phyloP scores from a whole-genome alignment of 164 flowering plant species.

The Chimonanthus praecox region DNA sequence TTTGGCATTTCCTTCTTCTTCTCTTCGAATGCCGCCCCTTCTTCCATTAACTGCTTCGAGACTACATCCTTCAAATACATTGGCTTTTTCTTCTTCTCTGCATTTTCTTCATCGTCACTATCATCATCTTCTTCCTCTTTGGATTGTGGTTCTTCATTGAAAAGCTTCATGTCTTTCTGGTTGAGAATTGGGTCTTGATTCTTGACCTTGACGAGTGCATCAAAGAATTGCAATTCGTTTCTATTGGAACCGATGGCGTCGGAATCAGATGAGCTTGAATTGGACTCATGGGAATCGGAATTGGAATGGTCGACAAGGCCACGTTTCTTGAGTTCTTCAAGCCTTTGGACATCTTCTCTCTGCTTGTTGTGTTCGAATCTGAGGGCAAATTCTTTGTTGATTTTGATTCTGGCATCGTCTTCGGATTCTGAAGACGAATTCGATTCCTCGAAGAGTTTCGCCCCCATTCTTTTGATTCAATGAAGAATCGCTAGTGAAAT shows the following conservation, averaged over 20 bases:
- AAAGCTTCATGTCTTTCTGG: conserved; percentile 46
- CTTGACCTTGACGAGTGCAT: conserved; percentile 50
- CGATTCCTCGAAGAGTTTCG: conserved; percentile 46
- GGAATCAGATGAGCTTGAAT: conserved; percentile 18
- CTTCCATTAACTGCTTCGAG: conserved; percentile 65
- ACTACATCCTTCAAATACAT: conserved; percentile 78
- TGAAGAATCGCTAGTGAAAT: no score
- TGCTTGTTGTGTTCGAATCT: conserved; percentile 73
- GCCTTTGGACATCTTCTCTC: conserved; percentile 65
- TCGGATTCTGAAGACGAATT: conserved; percentile 28
- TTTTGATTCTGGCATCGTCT: conserved; percentile 50
- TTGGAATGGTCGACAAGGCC: conserved; percentile 38
- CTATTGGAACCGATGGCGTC: conserved; percentile 6
- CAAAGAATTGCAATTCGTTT: conserved; percentile 39
- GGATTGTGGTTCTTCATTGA: conserved; percentile 25
- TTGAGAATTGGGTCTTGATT: conserved; percentile 58
- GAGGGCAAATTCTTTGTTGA: conserved; percentile 50
- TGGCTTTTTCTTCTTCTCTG: conserved; percentile 29
- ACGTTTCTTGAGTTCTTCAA: conserved; percentile 58
- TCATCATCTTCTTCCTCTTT: conserved; percentile 30
- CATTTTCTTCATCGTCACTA: conserved; percentile 1
- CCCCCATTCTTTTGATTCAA: conserved; percentile 11
- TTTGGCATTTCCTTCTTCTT: conserved; percentile 18
- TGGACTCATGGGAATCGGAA: conserved; percentile 18
- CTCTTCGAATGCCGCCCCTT: conserved; percentile 55